Conservation (phyloP, 202 grass and related monocot species). For the Carex sylvatica region DNA sequence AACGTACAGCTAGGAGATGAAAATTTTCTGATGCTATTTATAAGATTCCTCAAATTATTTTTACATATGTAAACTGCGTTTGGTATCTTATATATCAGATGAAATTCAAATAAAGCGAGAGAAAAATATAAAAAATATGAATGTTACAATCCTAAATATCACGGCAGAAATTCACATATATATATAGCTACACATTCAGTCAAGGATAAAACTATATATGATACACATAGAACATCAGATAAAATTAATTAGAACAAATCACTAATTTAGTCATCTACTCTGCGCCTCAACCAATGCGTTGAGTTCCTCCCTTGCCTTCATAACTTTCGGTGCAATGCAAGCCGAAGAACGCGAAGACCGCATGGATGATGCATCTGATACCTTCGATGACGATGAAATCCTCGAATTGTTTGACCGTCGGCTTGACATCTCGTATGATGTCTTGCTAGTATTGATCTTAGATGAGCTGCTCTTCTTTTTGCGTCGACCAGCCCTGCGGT, state of each 20-base stretch:
- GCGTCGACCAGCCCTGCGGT: constrained; percentile 40
- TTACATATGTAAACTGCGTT: neutral
- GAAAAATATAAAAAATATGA: neutral
- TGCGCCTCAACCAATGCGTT: constrained; percentile 34
- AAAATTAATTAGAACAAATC: constrained; percentile 16
- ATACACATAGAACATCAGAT: constrained; percentile 19
- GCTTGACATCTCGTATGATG: constrained; percentile 30
- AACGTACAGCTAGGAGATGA: neutral
- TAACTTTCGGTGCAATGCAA: constrained; percentile 27
- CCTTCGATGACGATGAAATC: constrained; percentile 38
- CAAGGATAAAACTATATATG: constrained; percentile 3
- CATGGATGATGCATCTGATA: constrained; percentile 19
- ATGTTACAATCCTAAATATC: constrained; percentile 16
- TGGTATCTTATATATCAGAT: neutral
- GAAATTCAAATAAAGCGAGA: neutral
- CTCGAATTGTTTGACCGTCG: constrained; percentile 27
- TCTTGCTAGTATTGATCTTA: constrained; percentile 29
- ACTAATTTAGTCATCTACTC: neutral
- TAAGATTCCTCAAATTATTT: neutral
- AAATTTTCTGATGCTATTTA: neutral
- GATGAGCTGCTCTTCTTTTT: constrained; percentile 41
- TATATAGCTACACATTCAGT: constrained; percentile 13
- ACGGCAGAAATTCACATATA: neutral
- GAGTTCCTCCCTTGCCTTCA: constrained; percentile 35
- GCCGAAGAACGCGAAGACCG: constrained; percentile 21